Conservation (phyloP, 768 basidiomycete genomes). For the Jaapia argillacea region DNA sequence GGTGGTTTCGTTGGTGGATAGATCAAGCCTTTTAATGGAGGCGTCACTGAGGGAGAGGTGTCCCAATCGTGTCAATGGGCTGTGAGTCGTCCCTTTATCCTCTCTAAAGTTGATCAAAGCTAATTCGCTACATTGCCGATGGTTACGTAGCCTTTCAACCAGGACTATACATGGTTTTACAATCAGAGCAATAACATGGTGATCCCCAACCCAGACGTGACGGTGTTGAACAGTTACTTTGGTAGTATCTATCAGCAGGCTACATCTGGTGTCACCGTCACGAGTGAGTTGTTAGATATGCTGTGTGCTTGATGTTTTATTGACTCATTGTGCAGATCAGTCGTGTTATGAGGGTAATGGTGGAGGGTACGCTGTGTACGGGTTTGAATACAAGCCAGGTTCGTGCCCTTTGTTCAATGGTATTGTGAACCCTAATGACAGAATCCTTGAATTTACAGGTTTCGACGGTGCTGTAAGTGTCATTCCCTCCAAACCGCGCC, state of each 20-base stretch:
- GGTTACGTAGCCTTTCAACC: conserved; percentile 30
- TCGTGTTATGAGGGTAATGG: conserved; percentile 33
- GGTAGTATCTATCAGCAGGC: conserved; percentile 33
- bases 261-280: conserved; percentile 22
- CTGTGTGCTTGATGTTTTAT: conserved; percentile 9
- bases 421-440: neutral
- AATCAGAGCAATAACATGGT: conserved; percentile 16
- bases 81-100: conserved; percentile 11
- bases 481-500: too few species aligned
- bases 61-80: conserved; percentile 46
- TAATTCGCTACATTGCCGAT: neutral
- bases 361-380: conserved; percentile 37
- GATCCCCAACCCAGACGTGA: conserved; percentile 27
- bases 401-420: conserved; percentile 10
- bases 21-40: neutral
- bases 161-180: conserved; percentile 31
- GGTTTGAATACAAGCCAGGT: conserved; percentile 43
- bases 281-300: conserved; percentile 27
- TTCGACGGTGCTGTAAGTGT: conserved; percentile 34
- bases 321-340: conserved; percentile 24
- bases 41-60: conserved; percentile 21
- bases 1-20: neutral
- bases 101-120: neutral
- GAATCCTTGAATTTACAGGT: conserved; percentile 14
- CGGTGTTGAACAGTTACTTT: conserved; percentile 30